A percentile compares a stretch with the other conserved stretches of the same genome.
These are phyloP conservation scores for Haematococcus sp. DNA, from an alignment of 139 green algal species.

Conservation along the genomic window DNA sequence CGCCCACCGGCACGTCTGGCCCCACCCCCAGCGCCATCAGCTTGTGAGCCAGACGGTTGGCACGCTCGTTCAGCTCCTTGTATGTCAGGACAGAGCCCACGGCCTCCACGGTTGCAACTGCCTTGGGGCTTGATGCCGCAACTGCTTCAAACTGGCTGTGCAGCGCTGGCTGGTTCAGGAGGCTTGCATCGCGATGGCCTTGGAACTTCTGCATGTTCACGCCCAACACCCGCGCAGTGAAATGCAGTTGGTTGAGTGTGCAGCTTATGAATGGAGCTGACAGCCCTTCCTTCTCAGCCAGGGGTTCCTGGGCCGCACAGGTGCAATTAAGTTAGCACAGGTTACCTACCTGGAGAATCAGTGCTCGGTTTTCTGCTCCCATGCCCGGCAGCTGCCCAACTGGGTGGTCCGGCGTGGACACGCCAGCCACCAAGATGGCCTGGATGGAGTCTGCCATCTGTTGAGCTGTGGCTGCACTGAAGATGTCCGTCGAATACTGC, in stretches of 20 bases:
- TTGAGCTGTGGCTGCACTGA: no score
- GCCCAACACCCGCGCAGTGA: no score
- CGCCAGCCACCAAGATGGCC: no score
- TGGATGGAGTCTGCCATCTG: no score
- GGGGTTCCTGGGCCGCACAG: no score
- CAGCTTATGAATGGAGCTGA: no score
- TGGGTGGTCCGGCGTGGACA: no score
- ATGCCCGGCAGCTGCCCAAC: background rate
- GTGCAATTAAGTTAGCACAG: no score
- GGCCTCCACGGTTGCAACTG: background rate
- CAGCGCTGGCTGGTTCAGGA: background rate
- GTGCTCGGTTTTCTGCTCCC: background rate
- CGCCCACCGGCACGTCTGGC: background rate
- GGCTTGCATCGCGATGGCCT: background rate
- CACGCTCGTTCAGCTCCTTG: background rate
- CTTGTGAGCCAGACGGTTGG: conserved; percentile 9
- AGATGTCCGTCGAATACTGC: no score
- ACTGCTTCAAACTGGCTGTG: background rate
- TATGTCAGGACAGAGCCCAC: background rate
- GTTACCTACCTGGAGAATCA: background rate
- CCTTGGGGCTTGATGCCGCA: background rate
- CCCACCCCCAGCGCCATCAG: background rate
- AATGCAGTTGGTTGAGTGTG: no score
- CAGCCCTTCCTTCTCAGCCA: no score
- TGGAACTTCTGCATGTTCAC: background rate